Base-by-base conservation (phyloP, 768 basidiomycete genomes). In the Candolleomyces efflorescens region DNA sequence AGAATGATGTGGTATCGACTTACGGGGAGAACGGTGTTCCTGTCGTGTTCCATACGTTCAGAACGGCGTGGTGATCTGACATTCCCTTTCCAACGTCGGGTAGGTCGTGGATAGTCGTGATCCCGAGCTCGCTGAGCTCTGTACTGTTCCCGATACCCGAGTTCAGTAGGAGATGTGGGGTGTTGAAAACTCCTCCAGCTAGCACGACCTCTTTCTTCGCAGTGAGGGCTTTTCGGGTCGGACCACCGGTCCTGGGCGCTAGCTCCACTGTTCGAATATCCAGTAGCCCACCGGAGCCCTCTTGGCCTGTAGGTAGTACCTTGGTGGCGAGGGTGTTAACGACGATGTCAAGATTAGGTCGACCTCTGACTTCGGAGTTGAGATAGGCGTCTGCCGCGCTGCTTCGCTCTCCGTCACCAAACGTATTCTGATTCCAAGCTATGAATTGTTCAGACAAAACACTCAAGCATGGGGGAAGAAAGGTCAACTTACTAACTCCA, bases 301-400 rank as follows among this genome's bases (percentile, higher is more conserved):
- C 20, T 7, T 39, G 22, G 13, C 13, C 44, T 2, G 41, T 55
- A 2, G 62, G 51, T 27, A 62, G 32, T 10, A 70, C 52, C 2
- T 62, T 60, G 2, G 64, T 64, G 6, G 65, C 70, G n/a, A 63
- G 64, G 1, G 70, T 65, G 41, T 68, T 66, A 15, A 70, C 43
- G 9, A 74, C 22, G 20, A 75, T 63, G 47, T 68, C 49, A 12
- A 75, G 59, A 56, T 75, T 74, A 5, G 50, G 22, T 3, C 72
- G 65, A 0, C 26, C 41, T 5, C 63, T 53, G 27, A 67, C 63
- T 3, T 66, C 57, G 1, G 61, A 41, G 17, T 37, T 58, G 26
- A 70, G 61, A 51, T 70, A 70, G 3, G 65, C 59, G 3, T 65
- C 64, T 3, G 67, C 67, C 1, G 69, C 60, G 49, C 67, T 70